A percentile compares a stretch with the other conserved stretches of the same genome.
phyloP scores from a whole-genome alignment of 352 stramenopile species.

The Elongisporangium undulatum region DNA sequence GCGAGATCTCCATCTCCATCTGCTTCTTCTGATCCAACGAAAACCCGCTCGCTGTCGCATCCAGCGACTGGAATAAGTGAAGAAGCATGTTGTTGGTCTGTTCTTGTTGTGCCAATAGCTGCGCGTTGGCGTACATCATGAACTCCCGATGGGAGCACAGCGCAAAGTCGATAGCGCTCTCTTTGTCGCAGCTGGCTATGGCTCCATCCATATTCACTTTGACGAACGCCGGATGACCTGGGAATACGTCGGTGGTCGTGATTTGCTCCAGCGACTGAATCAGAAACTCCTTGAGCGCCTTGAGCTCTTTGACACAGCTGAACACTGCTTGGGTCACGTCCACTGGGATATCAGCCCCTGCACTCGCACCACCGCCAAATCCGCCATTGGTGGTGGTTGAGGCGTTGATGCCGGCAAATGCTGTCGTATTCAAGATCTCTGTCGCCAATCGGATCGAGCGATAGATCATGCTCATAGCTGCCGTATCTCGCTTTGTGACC shows the following conservation, averaged over 20 bases:
- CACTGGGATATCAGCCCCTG: constrained; percentile 33
- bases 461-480: constrained; percentile 59
- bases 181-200: constrained; percentile 12
- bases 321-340: constrained; percentile 59
- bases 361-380: background rate
- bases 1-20: constrained; percentile 43
- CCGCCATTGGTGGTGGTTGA: background rate
- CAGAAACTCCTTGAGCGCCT: constrained; percentile 63
- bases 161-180: constrained; percentile 51
- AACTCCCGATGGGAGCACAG: constrained; percentile 57
- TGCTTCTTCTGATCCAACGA: constrained; percentile 21
- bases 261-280: constrained; percentile 53
- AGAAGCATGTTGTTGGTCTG: constrained; percentile 16
- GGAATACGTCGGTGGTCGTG: constrained; percentile 18
- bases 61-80: constrained; percentile 22
- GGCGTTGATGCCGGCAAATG: constrained; percentile 10
- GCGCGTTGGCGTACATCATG: constrained; percentile 31
- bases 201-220: constrained; percentile 4
- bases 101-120: constrained; percentile 27
- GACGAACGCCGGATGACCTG: constrained; percentile 11
- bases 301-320: constrained; percentile 66
- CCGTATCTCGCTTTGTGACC: constrained; percentile 54
- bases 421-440: constrained; percentile 52
- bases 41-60: constrained; percentile 25
- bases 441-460: constrained; percentile 59